Conservation (phyloP, 2,329 filamentous ascomycete species). For the Aureobasidium sp. region DNA sequence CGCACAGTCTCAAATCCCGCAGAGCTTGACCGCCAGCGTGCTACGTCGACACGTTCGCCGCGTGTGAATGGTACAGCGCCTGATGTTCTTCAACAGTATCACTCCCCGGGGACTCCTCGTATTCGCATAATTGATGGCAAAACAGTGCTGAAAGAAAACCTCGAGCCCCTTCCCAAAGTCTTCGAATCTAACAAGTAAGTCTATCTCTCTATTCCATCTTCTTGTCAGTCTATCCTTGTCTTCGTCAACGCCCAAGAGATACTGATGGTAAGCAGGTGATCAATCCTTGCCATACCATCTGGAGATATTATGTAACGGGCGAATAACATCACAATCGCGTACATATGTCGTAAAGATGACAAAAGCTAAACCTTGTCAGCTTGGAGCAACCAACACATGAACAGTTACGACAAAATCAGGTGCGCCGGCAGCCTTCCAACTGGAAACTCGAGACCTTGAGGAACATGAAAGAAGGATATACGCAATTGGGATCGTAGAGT, state of each 20-base stretch:
- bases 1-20: not conserved
- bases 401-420: not conserved
- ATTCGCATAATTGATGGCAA: conserved; percentile 16
- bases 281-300: not conserved
- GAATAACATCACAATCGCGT: not conserved
- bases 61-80: not conserved
- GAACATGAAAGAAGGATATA: not conserved
- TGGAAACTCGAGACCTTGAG: not conserved
- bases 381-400: not conserved
- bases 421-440: not conserved
- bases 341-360: not conserved
- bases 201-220: not conserved
- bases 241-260: not conserved
- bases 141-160: conserved; percentile 14
- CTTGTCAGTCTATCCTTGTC: conserved; percentile 7
- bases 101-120: conserved; percentile 13
- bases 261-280: conserved; percentile 7
- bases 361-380: not conserved
- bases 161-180: conserved; percentile 9
- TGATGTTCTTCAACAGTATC: not conserved
- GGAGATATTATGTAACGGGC: not conserved
- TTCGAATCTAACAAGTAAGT: conserved; percentile 7
- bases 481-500: not conserved
- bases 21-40: not conserved
- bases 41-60: not conserved